These are phyloP conservation scores for Plasmodium reichenowi DNA, from an alignment of 169 alveolate genomes.

Conservation along the genomic window DNA sequence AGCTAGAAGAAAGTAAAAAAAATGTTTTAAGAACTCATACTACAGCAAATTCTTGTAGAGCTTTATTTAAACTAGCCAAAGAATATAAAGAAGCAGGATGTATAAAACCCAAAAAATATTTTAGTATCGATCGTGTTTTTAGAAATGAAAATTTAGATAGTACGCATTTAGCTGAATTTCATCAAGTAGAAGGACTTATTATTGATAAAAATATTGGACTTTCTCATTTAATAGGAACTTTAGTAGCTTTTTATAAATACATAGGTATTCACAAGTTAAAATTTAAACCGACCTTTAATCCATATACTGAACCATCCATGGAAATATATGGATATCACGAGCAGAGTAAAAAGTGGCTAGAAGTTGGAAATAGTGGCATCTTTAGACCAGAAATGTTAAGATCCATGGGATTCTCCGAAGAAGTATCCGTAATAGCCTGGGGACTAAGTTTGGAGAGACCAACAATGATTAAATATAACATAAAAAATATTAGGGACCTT, in stretches of 20 bases:
- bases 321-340: constrained; percentile 99
- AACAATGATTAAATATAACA: constrained; percentile 97
- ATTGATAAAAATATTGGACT: constrained; percentile 94
- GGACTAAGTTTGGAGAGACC: constrained; percentile 99
- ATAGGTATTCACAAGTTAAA: constrained; percentile 92
- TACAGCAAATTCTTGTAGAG: constrained; percentile 98
- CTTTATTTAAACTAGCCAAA: constrained; percentile 95
- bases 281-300: constrained; percentile 99
- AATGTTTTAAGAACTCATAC: constrained; percentile 98
- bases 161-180: constrained; percentile 99
- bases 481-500: constrained; percentile 97
- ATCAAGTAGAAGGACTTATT: constrained; percentile 96
- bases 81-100: constrained; percentile 85
- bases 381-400: constrained; percentile 99
- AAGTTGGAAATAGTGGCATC: constrained; percentile 99
- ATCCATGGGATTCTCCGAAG: constrained; percentile 99
- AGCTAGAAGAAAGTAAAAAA: constrained; percentile 87
- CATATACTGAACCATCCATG: constrained; percentile 99
- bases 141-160: constrained; percentile 99
- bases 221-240: constrained; percentile 93
- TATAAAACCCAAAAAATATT: constrained; percentile 94
- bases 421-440: constrained; percentile 99
- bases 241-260: constrained; percentile 92
- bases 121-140: constrained; percentile 99
- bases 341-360: constrained; percentile 95